phyloP scores from a whole-genome alignment of 345 rosid species.

The Schrenkiella parvula region DNA sequence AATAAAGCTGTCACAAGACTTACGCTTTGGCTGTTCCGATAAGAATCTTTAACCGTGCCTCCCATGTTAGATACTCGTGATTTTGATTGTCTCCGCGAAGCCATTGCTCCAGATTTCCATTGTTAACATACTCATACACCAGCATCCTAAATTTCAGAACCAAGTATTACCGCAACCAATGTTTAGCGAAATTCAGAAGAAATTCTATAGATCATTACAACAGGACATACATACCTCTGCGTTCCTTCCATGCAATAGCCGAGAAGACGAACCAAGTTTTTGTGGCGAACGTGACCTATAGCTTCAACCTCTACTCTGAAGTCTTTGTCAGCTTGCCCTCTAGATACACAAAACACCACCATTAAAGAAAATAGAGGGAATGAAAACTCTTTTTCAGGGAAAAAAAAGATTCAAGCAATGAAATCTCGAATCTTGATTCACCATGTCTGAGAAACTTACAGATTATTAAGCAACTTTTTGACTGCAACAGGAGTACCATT shows the following conservation, averaged over 20 bases:
- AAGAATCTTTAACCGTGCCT: slow-evolving; percentile 72
- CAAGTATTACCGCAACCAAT: background rate
- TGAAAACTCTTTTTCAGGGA: too few relatives aligned
- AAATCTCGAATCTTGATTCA: background rate
- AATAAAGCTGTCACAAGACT: slow-evolving; percentile 27
- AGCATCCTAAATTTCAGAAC: slow-evolving; percentile 63
- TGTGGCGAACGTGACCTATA: slow-evolving; percentile 93
- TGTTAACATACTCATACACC: slow-evolving; percentile 85
- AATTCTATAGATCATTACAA: background rate
- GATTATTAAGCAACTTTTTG: slow-evolving; percentile 85
- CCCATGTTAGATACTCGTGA: slow-evolving; percentile 84
- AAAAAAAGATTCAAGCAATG: background rate
- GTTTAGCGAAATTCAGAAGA: background rate
- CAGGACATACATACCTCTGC: slow-evolving; percentile 52
- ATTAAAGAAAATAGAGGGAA: slow-evolving; percentile 2
- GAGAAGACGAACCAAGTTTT: slow-evolving; percentile 86
- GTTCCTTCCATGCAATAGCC: slow-evolving; percentile 98
- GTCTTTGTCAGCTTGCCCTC: slow-evolving; percentile 97
- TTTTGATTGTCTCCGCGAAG: slow-evolving; percentile 77
- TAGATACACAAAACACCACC: slow-evolving; percentile 33
- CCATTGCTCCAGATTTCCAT: slow-evolving; percentile 95
- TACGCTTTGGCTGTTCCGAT: slow-evolving; percentile 94
- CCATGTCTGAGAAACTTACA: slow-evolving; percentile 45
- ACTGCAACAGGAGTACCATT: slow-evolving; percentile 89
- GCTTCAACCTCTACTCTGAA: slow-evolving; percentile 96